phyloP scores from a whole-genome alignment of 768 basidiomycete species.

The Dendrothele bispora region DNA sequence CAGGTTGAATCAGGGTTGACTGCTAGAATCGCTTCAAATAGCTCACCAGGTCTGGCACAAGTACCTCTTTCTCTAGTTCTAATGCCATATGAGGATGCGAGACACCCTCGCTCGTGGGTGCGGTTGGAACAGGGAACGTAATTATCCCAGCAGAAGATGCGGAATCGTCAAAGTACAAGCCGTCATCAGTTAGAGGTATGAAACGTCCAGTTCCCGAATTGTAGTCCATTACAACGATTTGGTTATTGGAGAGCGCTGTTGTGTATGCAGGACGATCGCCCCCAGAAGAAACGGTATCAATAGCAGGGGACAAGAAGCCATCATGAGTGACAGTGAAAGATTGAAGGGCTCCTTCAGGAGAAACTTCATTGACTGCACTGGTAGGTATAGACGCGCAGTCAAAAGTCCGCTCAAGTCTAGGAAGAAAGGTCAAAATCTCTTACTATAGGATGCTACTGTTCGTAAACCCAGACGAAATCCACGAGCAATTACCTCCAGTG shows the following conservation, averaged over 20 bases:
- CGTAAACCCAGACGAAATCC: slow-evolving; percentile 53
- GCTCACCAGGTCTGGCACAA: slow-evolving; percentile 59
- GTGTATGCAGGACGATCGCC: slow-evolving; percentile 53
- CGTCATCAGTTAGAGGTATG: slow-evolving; percentile 34
- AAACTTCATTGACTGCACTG: slow-evolving; percentile 55
- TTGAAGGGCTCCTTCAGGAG: slow-evolving; percentile 41
- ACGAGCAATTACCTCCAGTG: slow-evolving; percentile 52
- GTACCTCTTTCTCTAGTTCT: slow-evolving; percentile 50
- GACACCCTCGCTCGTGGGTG: no score
- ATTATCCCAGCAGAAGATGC: slow-evolving; percentile 38
- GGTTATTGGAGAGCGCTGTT: slow-evolving; percentile 45
- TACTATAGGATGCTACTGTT: slow-evolving; percentile 61
- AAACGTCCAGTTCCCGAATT: slow-evolving; percentile 34
- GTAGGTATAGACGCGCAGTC: not conserved
- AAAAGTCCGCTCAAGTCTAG: not conserved
- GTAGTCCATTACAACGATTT: slow-evolving; percentile 56
- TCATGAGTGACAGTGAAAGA: slow-evolving; percentile 48
- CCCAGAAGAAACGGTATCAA: slow-evolving; percentile 45
- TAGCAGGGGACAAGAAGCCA: slow-evolving; percentile 34
- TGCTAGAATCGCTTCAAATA: not conserved
- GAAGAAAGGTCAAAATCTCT: slow-evolving; percentile 16
- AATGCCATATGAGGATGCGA: slow-evolving; percentile 66
- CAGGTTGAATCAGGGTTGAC: not conserved
- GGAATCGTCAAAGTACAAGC: slow-evolving; percentile 29
- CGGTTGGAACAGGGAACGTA: slow-evolving; percentile 44